Evolutionary conservation across 768 basidiomycete genomes (phyloP).

Genomic region (Tricholoma terreum): DNA sequence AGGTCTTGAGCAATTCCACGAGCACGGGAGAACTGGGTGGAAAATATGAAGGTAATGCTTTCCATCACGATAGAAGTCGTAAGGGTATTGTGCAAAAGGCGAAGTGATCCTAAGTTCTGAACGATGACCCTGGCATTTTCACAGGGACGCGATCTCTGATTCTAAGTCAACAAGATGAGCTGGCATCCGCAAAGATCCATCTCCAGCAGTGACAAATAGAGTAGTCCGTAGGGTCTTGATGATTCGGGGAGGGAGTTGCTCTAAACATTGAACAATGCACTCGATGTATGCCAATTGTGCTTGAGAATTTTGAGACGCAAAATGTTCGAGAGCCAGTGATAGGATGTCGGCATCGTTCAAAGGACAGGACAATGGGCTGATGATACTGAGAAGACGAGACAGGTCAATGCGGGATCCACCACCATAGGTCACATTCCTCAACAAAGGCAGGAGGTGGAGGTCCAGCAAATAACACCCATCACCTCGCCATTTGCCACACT

Average conservation of each 20-base stretch:
- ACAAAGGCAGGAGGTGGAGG: slow-evolving; percentile 28
- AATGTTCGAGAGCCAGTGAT: slow-evolving; percentile 25
- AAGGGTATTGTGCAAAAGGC: slow-evolving; percentile 27
- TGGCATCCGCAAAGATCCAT: slow-evolving; percentile 21
- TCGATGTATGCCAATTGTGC: slow-evolving; percentile 25
- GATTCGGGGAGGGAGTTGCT: slow-evolving; percentile 24
- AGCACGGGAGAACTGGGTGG: slow-evolving; percentile 5
- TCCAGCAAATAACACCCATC: slow-evolving; percentile 10
- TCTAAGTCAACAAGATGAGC: slow-evolving; percentile 28
- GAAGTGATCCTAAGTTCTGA: slow-evolving; percentile 16
- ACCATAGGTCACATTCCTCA: slow-evolving; percentile 23
- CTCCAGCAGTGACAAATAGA: slow-evolving; percentile 25
- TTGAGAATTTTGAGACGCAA: slow-evolving; percentile 22
- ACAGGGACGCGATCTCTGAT: slow-evolving; percentile 24
- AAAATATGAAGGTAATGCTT: slow-evolving; percentile 31
- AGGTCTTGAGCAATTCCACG: slow-evolving; percentile 19
- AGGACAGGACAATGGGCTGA: slow-evolving; percentile 12
- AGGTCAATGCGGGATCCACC: slow-evolving; percentile 21
- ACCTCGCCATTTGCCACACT: background rate
- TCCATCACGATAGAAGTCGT: slow-evolving; percentile 31
- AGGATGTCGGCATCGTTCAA: slow-evolving; percentile 25
- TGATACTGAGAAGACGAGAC: slow-evolving; percentile 22
- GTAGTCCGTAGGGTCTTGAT: slow-evolving; percentile 20
- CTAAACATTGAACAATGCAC: slow-evolving; percentile 20
- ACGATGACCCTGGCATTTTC: slow-evolving; percentile 12